A percentile compares a stretch with the other conserved stretches of the same genome.
Conservation (phyloP, 192 early-diverging fungal genomes). For the Backusella mclennaniae region DNA sequence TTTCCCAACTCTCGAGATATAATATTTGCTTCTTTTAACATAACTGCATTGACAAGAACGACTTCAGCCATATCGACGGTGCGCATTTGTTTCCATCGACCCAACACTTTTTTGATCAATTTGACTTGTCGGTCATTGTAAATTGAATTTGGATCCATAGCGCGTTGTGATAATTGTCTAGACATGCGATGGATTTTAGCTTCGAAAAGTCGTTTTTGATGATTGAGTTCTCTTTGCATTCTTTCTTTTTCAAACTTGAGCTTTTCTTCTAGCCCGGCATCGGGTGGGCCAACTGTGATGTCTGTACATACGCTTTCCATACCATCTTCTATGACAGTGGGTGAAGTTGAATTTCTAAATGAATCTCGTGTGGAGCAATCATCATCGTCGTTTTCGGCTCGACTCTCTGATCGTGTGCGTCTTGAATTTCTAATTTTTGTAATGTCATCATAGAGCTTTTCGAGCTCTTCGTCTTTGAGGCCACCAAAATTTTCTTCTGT, state of each 20-base stretch:
- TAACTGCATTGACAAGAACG: conserved; percentile 64
- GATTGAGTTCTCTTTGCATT: conserved; percentile 48
- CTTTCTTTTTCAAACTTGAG: conserved; percentile 48
- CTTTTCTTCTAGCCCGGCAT: conserved; percentile 39
- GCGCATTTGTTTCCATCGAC: conserved; percentile 53
- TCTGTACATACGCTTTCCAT: conserved; percentile 39
- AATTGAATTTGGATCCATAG: conserved; percentile 35
- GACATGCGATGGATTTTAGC: conserved; percentile 48
- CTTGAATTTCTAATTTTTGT: conserved; percentile 51
- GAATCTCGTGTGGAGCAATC: conserved; percentile 22
- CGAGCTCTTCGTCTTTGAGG: conserved; percentile 55
- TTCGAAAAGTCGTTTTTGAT: conserved; percentile 55
- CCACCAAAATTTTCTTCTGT: conserved; percentile 46
- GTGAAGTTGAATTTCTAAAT: conserved; percentile 24
- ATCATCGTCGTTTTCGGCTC: conserved; percentile 34
- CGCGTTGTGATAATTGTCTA: conserved; percentile 34
- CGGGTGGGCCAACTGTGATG: conserved; percentile 25
- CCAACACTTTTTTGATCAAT: conserved; percentile 38
- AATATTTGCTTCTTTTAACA: conserved; percentile 90
- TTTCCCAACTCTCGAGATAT: conserved; percentile 83
- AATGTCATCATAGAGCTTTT: conserved; percentile 56
- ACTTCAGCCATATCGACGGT: conserved; percentile 61
- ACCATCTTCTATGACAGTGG: conserved; percentile 33
- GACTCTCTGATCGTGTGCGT: conserved; percentile 50
- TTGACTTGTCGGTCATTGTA: conserved; percentile 46